Base-by-base conservation (phyloP, 164 flowering plant genomes). In the Platanus orientalis region DNA sequence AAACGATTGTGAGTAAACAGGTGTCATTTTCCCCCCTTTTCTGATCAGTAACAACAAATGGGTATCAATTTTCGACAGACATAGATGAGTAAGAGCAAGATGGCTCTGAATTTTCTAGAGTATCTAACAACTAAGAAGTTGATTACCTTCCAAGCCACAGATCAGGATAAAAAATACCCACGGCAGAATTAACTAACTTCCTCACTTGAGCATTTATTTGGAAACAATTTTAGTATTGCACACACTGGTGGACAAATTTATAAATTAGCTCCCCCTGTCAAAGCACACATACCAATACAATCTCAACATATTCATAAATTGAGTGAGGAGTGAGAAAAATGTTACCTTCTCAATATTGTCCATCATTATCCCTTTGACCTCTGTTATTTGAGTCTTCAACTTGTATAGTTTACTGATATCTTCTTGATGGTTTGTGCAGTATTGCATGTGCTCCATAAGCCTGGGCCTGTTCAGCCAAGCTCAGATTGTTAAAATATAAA, bases 351-450 rank as follows among this genome's bases (percentile, higher is more conserved):
- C 97, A 69, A 90, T 90, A 60, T 90, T 90, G 76, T 90, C 97
- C 86, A 90, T 86, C 97, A 90, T 90, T 54, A 90, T 80, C 53
- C 94, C 94, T 71, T 90, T 90, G 68, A 90, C 97, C 74, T 90
- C 97, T 27, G 92, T 77, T 69, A 90, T 88, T 71, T 90, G 97
- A 53, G 94, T 83, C 76, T 84, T 90, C 74, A 90, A 59, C 57
- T 90, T 90, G 49, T 94, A 77, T 13, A 88, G 78, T 75, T 84
- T 90, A 50, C 87, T 90, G 53, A 88, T 88, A 71, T 90, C 97
- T 53, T 90, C 97, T 16, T 94, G 94, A 63, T 90, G 90, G 76
- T 58, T 83, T 76, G 81, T 78, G 69, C 97, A 90, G 62, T 88
- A 90, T 28, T 88, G 82, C 97, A 90, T 90, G 69, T 90, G 92